Evolutionary conservation across 768 basidiomycete genomes (phyloP), one percentile per base, ranked within the genome.

Genomic region (Trametes cinnabarina): DNA sequence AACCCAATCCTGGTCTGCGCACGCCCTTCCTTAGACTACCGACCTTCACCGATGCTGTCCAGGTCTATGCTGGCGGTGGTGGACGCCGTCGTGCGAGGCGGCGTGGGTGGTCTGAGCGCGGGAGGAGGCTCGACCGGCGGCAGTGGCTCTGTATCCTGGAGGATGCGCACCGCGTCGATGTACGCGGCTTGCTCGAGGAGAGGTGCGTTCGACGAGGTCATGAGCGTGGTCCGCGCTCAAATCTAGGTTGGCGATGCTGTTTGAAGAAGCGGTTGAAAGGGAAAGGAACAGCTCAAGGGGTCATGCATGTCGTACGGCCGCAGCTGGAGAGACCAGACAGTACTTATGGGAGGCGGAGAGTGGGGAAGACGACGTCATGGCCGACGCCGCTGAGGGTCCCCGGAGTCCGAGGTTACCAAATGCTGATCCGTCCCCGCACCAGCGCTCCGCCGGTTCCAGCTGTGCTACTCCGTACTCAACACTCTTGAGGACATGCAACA

Each of bases 21-120:
- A 32, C 12, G 10, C 17, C n/a, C n/a, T n/a, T 40, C 8, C 34
- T 14, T 25, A 22, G 2, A 34, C 3, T 53, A 23, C 58, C 51
- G 40, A 66, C 66, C 60, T 60, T 60, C 55, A 26, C 63, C 65
- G 30, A 68, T 57, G 20, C 43, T 54, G 40, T 61, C 48, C 47
- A 68, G 49, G 40, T 61, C 61, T 32, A 68, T 60, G 8, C 51
- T 58, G 4, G 39, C 51, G 17, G 35, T 41, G 14, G 50, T 52
- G 3, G 34, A 54, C 4, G 42, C 52, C 3, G 52, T 54, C 3
- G 43, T 46, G 6, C 12, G 20, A 10, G 52, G 52, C 22, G 22
- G 32, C 17, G 34, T 26, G 7, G 53, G 53, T n/a, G 22, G 52
- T 32, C 12, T 26, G 6, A 28, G 14, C 8, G 43, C 53, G 5